Conservation (phyloP, 768 basidiomycete species). For the Boletus sp. region DNA sequence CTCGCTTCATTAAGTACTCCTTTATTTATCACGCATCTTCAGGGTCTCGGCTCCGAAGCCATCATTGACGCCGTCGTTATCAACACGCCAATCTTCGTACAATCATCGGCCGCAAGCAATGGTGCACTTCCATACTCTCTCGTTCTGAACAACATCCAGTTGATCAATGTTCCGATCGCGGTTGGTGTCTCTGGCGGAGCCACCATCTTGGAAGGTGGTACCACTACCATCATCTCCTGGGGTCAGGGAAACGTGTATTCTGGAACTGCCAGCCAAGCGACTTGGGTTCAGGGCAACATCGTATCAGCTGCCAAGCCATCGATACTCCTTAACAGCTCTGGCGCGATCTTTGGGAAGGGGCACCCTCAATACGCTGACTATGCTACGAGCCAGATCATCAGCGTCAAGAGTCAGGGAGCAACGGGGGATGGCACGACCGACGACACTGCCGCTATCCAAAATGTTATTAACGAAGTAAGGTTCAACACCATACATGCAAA, state of each 20-base stretch:
- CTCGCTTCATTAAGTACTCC: background rate
- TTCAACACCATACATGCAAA: background rate
- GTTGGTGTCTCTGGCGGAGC: conserved; percentile 32
- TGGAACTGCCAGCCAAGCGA: conserved; percentile 44
- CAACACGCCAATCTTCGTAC: conserved; percentile 46
- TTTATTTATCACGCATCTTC: background rate
- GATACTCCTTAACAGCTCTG: conserved; percentile 52
- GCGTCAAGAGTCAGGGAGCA: conserved; percentile 67
- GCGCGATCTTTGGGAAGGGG: conserved; percentile 57
- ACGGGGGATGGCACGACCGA: conserved; percentile 73
- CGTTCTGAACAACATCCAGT: conserved; percentile 35
- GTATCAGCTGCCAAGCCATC: conserved; percentile 48
- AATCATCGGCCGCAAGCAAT: conserved; percentile 33
- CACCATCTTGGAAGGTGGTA: conserved; percentile 37
- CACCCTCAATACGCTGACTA: conserved; percentile 68
- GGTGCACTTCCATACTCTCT: conserved; percentile 33
- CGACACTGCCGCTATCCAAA: conserved; percentile 65
- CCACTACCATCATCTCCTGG: conserved; percentile 50
- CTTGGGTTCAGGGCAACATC: conserved; percentile 52
- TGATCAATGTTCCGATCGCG: conserved; percentile 34
- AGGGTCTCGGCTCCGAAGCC: conserved; percentile 43
- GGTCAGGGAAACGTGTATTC: conserved; percentile 70
- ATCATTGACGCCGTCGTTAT: conserved; percentile 47
- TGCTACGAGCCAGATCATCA: conserved; percentile 61
- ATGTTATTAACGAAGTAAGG: conserved; percentile 52